Evolutionary conservation across 192 early-diverging fungal genomes (phyloP).

Genomic region (Powellomyces hirtus): DNA sequence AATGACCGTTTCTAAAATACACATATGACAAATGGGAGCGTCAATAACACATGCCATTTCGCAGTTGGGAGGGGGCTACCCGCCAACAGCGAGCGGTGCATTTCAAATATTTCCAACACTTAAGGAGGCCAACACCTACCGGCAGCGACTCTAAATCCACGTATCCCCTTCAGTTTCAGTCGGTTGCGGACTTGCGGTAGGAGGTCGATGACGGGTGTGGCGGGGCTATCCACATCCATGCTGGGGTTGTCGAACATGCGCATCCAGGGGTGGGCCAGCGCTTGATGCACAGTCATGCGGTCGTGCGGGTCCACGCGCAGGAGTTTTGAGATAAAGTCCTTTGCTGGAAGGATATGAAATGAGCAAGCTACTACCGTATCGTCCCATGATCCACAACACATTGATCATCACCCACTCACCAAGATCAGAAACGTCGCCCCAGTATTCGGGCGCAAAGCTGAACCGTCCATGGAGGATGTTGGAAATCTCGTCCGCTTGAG

Average conservation of each 20-base stretch:
- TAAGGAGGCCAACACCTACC: neutral
- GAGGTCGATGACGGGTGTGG: slow-evolving; percentile 72
- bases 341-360: slow-evolving; percentile 53
- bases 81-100: too few relatives aligned
- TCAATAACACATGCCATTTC: too few relatives aligned
- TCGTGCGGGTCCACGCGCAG: slow-evolving; percentile 65
- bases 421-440: slow-evolving; percentile 69
- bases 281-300: slow-evolving; percentile 77
- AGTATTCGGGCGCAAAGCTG: slow-evolving; percentile 54
- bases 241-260: slow-evolving; percentile 24
- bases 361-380: neutral
- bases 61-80: too few relatives aligned
- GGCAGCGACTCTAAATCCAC: slow-evolving; percentile 8
- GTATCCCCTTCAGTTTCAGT: slow-evolving; percentile 9
- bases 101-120: too few relatives aligned
- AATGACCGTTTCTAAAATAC: slow-evolving; percentile 1
- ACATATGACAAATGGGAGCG: neutral
- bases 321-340: slow-evolving; percentile 72
- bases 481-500: slow-evolving; percentile 43
- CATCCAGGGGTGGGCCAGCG: slow-evolving; percentile 85
- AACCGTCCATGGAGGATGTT: slow-evolving; percentile 45
- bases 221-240: neutral
- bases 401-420: slow-evolving; percentile 10
- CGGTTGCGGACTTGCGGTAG: slow-evolving; percentile 78
- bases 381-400: neutral